Evolutionary conservation across 2,329 filamentous ascomycete species (phyloP), one percentile per base, ranked within the genome.

Genomic region (Curvularia spicifera): DNA sequence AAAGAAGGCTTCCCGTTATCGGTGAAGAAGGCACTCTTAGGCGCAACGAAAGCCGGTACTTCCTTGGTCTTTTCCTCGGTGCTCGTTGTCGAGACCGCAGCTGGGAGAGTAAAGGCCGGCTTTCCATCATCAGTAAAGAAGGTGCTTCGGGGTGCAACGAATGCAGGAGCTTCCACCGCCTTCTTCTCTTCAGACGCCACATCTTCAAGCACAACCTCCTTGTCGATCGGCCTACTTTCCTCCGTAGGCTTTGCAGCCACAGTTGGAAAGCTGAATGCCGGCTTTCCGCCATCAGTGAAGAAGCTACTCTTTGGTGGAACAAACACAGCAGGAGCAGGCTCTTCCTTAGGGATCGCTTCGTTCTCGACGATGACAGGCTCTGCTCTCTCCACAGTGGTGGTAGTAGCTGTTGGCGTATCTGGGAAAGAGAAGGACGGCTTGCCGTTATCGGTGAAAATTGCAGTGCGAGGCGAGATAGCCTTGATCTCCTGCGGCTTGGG

Each of bases 271-370:
- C 20, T 18, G 13, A 49, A 49, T 8, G 47, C 22, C 7, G 59
- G 56, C 37, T 61, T 59, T 2, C 59, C 56, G 29, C 51, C 33
- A 29, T 59, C 61, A 26, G 55, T 45, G 29, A 64, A 64, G 43
- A 53, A 35, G 49, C 48, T 45, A 22, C 47, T n/a, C 40, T 51
- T 22, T 18, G 39, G 50, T 20, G 53, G 35, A 31, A 51, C 18
- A 31, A 42, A 45, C 26, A 40, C 13, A 10, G 50, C 12, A 40
- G 45, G 13, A 7, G 43, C 28, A 40, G 33, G 26, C 42, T 49
- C 43, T 29, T 39, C 33, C 33, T 39, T 39, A 12, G 42, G 22
- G 15, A 44, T 28, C 33, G 22, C 22, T 37, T 39, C 13, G 7
- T n/a, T 22, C 31, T 44, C 28, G 13, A 35, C 5, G 20, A 37